Percentiles rank a stretch among this genome's conserved stretches.
These are phyloP conservation scores for Dactylella cylindrospora DNA, from an alignment of 2,329 filamentous ascomycete species.

Conservation along the genomic window DNA sequence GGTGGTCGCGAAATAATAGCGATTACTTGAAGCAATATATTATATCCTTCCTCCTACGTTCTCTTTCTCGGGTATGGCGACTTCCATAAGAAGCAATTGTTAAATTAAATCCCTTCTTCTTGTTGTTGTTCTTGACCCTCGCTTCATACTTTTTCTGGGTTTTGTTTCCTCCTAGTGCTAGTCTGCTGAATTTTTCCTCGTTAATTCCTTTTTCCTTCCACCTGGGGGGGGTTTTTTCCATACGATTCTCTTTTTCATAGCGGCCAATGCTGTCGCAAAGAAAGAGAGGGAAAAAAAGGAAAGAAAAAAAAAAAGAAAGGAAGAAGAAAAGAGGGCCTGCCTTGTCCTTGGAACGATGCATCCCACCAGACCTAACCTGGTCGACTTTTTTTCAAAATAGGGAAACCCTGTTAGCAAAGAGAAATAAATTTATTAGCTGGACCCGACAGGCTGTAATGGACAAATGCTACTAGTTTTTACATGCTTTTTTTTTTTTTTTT, in stretches of 20 bases:
- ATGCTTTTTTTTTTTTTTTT: slow-evolving; percentile 1
- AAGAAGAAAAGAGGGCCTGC: slow-evolving; percentile 2
- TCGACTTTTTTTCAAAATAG: no score
- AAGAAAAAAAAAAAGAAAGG: slow-evolving; percentile 16
- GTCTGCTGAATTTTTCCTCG: no score
- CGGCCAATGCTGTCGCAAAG: slow-evolving; percentile 34
- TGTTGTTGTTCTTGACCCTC: slow-evolving; percentile 39
- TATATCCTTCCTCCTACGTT: slow-evolving; percentile 24
- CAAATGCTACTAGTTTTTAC: background rate
- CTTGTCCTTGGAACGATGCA: no score
- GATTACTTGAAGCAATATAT: slow-evolving; percentile 38
- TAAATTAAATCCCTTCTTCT: slow-evolving; percentile 44
- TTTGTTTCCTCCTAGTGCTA: no score
- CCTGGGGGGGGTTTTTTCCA: slow-evolving; percentile 21
- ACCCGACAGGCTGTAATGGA: no score
- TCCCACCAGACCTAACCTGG: no score
- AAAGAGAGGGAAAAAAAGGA: slow-evolving; percentile 31
- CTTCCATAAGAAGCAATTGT: slow-evolving; percentile 42
- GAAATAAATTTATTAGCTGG: no score
- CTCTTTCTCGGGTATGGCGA: slow-evolving; percentile 31
- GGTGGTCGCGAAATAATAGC: slow-evolving; percentile 43
- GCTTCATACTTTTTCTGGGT: slow-evolving; percentile 17
- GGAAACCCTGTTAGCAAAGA: no score
- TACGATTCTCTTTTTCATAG: slow-evolving; percentile 20
- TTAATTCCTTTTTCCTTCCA: slow-evolving; percentile 15